Conservation (phyloP, 331 rosid species). For the Quercus tomentella region DNA sequence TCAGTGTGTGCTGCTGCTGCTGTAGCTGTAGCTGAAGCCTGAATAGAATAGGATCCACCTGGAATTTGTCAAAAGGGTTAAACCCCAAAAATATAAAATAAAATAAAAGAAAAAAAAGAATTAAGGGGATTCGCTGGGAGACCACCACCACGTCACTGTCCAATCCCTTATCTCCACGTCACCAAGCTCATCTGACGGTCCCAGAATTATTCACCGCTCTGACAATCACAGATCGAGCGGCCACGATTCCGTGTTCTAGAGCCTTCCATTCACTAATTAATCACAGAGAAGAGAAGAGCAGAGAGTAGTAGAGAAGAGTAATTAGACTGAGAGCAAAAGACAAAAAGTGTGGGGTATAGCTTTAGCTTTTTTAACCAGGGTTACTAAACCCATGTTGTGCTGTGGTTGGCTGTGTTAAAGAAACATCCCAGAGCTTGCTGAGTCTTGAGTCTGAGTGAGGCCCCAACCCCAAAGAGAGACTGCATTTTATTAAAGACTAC, state of each 20-base stretch:
- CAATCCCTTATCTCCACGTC: constrained; percentile 63
- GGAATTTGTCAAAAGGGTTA: background rate
- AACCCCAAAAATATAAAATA: too few species aligned
- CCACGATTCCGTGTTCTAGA: constrained; percentile 48
- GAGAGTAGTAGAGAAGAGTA: background rate
- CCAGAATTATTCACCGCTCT: background rate
- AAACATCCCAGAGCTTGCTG: too few species aligned
- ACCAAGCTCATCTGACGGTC: constrained; percentile 26
- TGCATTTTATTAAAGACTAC: too few species aligned
- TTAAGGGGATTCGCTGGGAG: background rate
- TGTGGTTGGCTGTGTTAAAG: constrained; percentile 30
- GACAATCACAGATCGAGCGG: constrained; percentile 35
- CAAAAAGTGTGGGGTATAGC: too few species aligned
- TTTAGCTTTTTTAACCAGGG: constrained; percentile 32
- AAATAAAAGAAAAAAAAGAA: too few species aligned
- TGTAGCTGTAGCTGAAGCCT: too few species aligned
- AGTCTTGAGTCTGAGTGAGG: too few species aligned
- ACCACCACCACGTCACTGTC: constrained; percentile 33
- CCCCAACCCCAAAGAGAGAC: too few species aligned
- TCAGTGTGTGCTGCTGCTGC: too few species aligned
- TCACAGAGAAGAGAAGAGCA: background rate
- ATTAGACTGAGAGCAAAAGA: constrained; percentile 42
- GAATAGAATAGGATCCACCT: constrained; percentile 6
- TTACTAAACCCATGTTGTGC: background rate
- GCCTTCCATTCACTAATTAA: constrained; percentile 32